Percentiles rank a stretch among this genome's conserved stretches.
These are phyloP conservation scores for Nakaseomyces bracarensis DNA, from an alignment of 1,139 yeast genomes.

Conservation along the genomic window DNA sequence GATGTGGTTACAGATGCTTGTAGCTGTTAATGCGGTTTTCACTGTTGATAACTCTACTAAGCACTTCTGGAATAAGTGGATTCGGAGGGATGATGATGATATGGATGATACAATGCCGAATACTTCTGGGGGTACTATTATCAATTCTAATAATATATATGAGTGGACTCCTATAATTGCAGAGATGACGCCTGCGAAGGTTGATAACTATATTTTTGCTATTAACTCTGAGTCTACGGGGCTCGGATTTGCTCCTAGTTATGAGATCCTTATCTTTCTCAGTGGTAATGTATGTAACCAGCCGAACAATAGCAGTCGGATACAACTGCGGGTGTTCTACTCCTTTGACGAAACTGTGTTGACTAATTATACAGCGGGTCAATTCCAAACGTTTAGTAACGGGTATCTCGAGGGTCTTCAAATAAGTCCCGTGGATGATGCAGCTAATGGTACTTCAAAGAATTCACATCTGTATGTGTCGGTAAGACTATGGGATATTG, in stretches of 20 bases:
- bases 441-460: conserved; percentile 11
- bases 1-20: not conserved
- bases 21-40: not conserved
- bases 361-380: conserved; percentile 20
- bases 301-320: conserved; percentile 36
- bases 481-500: conserved; percentile 20
- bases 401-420: conserved; percentile 56
- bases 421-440: conserved; percentile 33
- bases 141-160: conserved; percentile 19
- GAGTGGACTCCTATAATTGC: conserved; percentile 29
- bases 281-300: conserved; percentile 53
- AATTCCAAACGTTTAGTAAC: conserved; percentile 32
- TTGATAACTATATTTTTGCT: conserved; percentile 21
- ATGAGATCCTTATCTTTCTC: conserved; percentile 47
- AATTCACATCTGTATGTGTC: conserved; percentile 40
- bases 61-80: not conserved
- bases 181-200: conserved; percentile 21
- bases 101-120: not conserved
- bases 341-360: conserved; percentile 42
- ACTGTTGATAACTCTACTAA: not conserved
- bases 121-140: not conserved
- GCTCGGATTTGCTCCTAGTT: conserved; percentile 26
- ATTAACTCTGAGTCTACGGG: conserved; percentile 18
- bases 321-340: conserved; percentile 43
- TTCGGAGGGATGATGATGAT: not conserved